Evolutionary conservation across 202 grass and related monocot species (phyloP), one percentile per base, ranked within the genome.

Genomic region (Setaria viridis): DNA sequence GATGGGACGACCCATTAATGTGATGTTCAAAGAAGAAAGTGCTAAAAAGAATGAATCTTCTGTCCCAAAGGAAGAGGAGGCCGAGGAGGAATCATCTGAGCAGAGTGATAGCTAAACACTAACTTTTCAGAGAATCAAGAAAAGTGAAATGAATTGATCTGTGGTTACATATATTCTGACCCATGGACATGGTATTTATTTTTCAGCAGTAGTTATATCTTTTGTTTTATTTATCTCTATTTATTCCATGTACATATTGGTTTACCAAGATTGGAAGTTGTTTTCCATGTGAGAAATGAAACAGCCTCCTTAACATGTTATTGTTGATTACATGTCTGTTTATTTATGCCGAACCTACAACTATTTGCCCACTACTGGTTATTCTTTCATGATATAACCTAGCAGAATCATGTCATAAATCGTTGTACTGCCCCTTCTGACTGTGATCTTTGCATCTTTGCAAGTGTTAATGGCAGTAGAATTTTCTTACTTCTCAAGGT

Each of bases 1-100:
- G 84, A 76, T 91, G 92, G 92, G 89, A 75, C 69, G 92, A 59
- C 34, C 67, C 37, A 85, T 94, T 64, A 84, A 84, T 13, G 82
- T 91, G 39, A 74, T 87, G 69, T 80, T 89, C 78, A 87, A 89
- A 87, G 85, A 85, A 62, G 80, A 83, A 12, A 83, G 73, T 63
- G 50, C 53, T 67, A 82, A 77, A 70, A 84, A 87, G 68, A 79
- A 76, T 47, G 48, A 80, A 67, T 74, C 75, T 49, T 78, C 72
- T 79, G 25, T 21, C 37, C 21, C 70, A 63, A 76, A 84, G 49
- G 76, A 93, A 80, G 83, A 67, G 60, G 74, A 76, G 0, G 17
- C 60, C 17, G 62, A 74, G 72, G 46, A 46, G 70, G 77, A 71
- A 77, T 77, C 56, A 72, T 85, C 77, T 67, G 70, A 77, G 62